Base-by-base conservation (phyloP, 2,329 filamentous ascomycete genomes). In the Colletotrichum godetiae region DNA sequence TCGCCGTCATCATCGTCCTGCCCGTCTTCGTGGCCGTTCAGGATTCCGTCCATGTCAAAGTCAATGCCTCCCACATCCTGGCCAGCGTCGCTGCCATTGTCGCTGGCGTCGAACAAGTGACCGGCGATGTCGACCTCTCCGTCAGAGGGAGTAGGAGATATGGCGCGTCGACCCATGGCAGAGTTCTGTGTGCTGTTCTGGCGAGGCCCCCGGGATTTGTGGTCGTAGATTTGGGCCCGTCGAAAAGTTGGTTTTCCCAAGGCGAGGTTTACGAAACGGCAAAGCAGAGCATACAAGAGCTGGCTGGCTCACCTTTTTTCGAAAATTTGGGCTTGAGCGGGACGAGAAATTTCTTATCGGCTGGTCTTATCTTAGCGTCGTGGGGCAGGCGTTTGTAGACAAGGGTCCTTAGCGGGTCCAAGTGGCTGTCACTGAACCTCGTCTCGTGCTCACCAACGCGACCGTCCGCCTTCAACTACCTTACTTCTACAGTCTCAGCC, bases 81-180 rank as follows among this genome's bases (percentile, higher is more conserved):
- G 67, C 84, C 80, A 62, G 86, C 85, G 72, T 84, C 63, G 58
- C 71, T 72, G 65, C 85, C 85, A 74, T 83, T 84, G 74, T 88
- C 88, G 67, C 69, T 62, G 67, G 68, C 57, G 52, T 73, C 89
- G 78, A 96, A 93, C 12, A 98, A 87, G 2, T 93, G 92, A 74
- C 89, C 92, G 24, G 95, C 91, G 66, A 99, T 98, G 79, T 99
- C 97, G 79, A 97, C 91, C 80, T 98, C 97, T 76, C 92, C 93
- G 84, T 98, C 96, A 62, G 96, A 98, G 72, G 89, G 88, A 61
- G 95, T 91, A 73, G 96, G 97, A 56, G 97, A 98, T 70, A 89
- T 88, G 79, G 90, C 91, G 79, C 94, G 92, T 81, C 87, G 88
- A 84, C 89, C 88, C 94, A 97, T 97, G 10, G 53, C 77, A 73